Evolutionary conservation across 352 stramenopile genomes (phyloP).

Genomic region (Pythium aristosporum): DNA sequence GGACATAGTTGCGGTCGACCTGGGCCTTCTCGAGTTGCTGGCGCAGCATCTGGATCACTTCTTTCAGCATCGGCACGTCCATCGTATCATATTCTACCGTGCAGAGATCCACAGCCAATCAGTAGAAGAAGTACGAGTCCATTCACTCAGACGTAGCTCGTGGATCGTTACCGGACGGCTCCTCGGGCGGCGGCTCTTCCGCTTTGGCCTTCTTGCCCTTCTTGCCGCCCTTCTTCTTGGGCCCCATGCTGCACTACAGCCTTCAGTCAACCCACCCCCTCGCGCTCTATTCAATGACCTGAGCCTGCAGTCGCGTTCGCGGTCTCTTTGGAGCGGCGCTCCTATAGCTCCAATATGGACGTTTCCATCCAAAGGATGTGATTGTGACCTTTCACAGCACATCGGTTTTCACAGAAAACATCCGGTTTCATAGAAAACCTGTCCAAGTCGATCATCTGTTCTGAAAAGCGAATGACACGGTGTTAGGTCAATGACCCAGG

Average conservation of each 20-base stretch:
- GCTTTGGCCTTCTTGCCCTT: slow-evolving; percentile 74
- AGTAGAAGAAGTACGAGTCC: neutral
- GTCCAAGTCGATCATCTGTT: neutral
- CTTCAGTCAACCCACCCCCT: neutral
- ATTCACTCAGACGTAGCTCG: neutral
- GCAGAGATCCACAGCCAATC: neutral
- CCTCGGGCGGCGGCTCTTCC: slow-evolving; percentile 60
- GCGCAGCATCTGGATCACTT: slow-evolving; percentile 91
- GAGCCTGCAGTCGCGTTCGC: neutral
- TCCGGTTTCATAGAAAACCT: neutral
- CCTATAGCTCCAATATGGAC: neutral
- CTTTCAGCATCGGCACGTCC: slow-evolving; percentile 92
- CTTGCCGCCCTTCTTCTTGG: slow-evolving; percentile 70
- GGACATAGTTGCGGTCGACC: slow-evolving; percentile 93
- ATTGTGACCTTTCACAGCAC: slow-evolving; percentile 1
- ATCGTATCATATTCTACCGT: slow-evolving; percentile 89
- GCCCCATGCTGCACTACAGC: slow-evolving; percentile 36
- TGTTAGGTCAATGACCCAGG: too few relatives aligned
- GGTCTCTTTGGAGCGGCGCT: neutral
- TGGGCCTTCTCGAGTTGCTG: slow-evolving; percentile 91
- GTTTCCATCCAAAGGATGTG: neutral
- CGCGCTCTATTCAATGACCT: neutral
- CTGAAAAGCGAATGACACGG: neutral
- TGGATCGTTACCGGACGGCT: slow-evolving; percentile 59
- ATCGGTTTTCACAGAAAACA: neutral